These are phyloP conservation scores for Fraxinus platypoda DNA, from an alignment of 305 asterid species.

Conservation along the genomic window DNA sequence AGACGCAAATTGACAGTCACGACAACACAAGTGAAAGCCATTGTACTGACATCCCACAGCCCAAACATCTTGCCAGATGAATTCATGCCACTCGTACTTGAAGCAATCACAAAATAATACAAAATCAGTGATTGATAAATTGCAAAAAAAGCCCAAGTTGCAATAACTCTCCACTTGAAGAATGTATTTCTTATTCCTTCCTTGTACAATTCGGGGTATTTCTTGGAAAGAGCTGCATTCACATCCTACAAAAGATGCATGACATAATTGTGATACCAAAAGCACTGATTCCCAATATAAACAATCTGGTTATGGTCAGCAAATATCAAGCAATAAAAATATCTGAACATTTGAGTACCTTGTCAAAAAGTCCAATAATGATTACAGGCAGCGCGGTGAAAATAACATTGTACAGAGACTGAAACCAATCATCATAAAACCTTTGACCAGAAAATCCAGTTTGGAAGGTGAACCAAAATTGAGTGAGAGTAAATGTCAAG, in stretches of 20 bases:
- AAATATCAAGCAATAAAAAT: conserved; percentile 5
- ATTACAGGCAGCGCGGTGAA: conserved; percentile 96
- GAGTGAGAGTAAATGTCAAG: conserved; percentile 92
- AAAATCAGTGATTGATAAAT: conserved; percentile 76
- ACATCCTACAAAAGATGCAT: conserved; percentile 59
- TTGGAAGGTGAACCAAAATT: conserved; percentile 95
- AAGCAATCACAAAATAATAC: conserved; percentile 64
- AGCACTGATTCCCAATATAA: conserved; percentile 3
- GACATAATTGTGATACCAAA: not conserved
- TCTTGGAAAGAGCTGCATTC: conserved; percentile 80
- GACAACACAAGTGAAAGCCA: conserved; percentile 91
- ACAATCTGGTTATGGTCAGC: not conserved
- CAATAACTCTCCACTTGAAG: conserved; percentile 94
- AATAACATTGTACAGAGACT: conserved; percentile 91
- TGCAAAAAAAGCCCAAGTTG: conserved; percentile 90
- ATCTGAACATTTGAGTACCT: conserved; percentile 50
- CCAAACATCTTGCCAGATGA: conserved; percentile 89
- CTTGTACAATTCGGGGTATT: conserved; percentile 93
- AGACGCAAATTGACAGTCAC: conserved; percentile 96
- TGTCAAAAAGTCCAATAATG: conserved; percentile 91
- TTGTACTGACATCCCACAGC: conserved; percentile 96
- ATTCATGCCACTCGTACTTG: conserved; percentile 64
- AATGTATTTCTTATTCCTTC: conserved; percentile 90
- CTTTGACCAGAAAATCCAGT: conserved; percentile 99
- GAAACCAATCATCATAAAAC: conserved; percentile 98